phyloP scores from a whole-genome alignment of 2,329 filamentous ascomycete genomes.

The Fusarium devonianum region DNA sequence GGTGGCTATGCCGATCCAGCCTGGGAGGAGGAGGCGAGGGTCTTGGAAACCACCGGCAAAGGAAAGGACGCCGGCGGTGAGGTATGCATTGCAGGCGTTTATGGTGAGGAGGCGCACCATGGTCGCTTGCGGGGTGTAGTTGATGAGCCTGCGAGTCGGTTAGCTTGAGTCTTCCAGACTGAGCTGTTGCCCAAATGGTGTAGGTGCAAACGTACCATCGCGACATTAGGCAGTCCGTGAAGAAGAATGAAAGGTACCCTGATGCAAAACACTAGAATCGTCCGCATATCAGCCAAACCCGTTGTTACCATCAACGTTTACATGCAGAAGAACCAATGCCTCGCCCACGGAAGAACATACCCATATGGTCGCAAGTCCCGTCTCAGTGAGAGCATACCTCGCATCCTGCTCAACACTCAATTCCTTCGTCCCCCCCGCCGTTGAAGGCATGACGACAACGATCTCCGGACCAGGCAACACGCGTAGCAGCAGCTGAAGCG shows the following conservation, averaged over 20 bases:
- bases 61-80: slow-evolving; percentile 75
- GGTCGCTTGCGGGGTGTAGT: slow-evolving; percentile 83
- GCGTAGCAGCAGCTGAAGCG: slow-evolving; percentile 72
- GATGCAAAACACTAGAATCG: slow-evolving; percentile 71
- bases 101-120: slow-evolving; percentile 80
- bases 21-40: slow-evolving; percentile 73
- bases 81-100: slow-evolving; percentile 76
- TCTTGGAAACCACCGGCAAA: slow-evolving; percentile 74
- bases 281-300: slow-evolving; percentile 16
- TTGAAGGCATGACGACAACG: slow-evolving; percentile 40
- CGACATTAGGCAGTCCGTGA: slow-evolving; percentile 85
- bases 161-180: slow-evolving; percentile 10
- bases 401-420: slow-evolving; percentile 36
- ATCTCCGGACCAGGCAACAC: slow-evolving; percentile 55
- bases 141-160: slow-evolving; percentile 68
- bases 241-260: slow-evolving; percentile 82
- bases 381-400: slow-evolving; percentile 65
- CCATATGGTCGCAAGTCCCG: slow-evolving; percentile 76
- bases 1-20: slow-evolving; percentile 80
- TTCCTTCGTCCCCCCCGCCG: slow-evolving; percentile 28
- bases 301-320: neutral
- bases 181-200: neutral
- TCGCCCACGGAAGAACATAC: slow-evolving; percentile 54
- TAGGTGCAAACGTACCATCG: slow-evolving; percentile 65
- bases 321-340: neutral